Base-by-base conservation (phyloP, 108 stramenopile genomes). In the Cylindrotheca closterium region DNA sequence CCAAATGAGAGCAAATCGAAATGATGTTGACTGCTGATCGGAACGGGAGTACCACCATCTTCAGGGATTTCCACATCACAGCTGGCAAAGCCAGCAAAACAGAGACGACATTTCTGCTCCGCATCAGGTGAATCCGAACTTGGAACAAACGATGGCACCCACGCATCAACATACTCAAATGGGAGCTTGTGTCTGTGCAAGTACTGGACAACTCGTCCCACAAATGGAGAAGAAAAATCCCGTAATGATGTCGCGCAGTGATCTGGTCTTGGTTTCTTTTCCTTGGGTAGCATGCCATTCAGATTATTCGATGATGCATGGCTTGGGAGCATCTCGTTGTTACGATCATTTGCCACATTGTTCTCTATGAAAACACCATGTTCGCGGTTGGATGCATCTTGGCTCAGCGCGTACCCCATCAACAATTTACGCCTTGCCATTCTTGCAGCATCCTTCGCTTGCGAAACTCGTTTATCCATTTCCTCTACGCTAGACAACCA, bases 111-210 rank as follows among this genome's bases (percentile, higher is more conserved):
- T 25, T 65, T 65, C 31, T 70, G 76, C 18, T 53, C 49, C 3
- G 47, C 37, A 15, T 21, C 23, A 7, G 65, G 53, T 7, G 47
- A 37, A 47, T 66, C 33, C 21, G 55, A 63, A 19, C 33, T 42
- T 12, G 52, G 25, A 0, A 83, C 73, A 62, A 78, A 81, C 30
- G 88, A 89, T 2, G 93, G 93, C 4, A 91, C 89, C 93, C 93
- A 94, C 3, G 78, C 66, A 74, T 94, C 93, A 30, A 89, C 67
- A 56, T 94, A 86, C 57, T 94, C 93, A 51, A 94, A 94, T n/a
- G 93, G 93, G 3, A 90, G 56, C 30, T 63, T 45, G 50, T 86
- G 77, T 30, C 84, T 53, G 52, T 91, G 79, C 31, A 94, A 77
- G 70, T 89, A 94, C 0, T 79, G 62, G 8, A 83, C 64, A 37